Evolutionary conservation across 495 filamentous ascomycete genomes (phyloP).

Genomic region (Aspergillus mulundensis): DNA sequence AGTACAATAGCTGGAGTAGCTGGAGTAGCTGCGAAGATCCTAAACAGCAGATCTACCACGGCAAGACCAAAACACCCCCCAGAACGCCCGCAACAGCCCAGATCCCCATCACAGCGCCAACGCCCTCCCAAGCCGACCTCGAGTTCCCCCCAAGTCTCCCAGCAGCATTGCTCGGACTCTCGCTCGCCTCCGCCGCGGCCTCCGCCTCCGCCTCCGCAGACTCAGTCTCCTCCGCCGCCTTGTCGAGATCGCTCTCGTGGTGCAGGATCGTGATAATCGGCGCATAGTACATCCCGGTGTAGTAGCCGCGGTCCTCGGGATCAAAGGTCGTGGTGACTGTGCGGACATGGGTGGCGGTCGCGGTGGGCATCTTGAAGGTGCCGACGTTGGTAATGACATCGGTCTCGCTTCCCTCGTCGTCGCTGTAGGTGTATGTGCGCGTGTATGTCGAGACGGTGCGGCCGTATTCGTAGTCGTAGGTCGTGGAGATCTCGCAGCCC

Average conservation of each 20-base stretch:
- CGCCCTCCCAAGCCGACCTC: not conserved
- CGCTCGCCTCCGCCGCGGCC: not conserved
- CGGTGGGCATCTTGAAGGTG: not conserved
- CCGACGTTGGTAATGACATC: not conserved
- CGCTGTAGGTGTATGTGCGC: not conserved
- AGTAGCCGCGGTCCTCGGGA: not conserved
- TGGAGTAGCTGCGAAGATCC: too few relatives aligned
- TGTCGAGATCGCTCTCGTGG: not conserved
- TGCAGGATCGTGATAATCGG: slow-evolving; percentile 1
- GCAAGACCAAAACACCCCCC: slow-evolving; percentile 1
- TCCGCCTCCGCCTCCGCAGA: not conserved
- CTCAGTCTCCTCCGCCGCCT: not conserved
- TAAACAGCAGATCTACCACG: not conserved
- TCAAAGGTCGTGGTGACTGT: not conserved
- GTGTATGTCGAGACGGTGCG: not conserved
- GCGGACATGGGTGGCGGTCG: not conserved
- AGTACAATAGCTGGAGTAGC: too few relatives aligned
- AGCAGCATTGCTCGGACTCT: not conserved
- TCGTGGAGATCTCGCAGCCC: not conserved
- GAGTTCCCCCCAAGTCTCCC: not conserved
- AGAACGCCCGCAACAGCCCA: not conserved
- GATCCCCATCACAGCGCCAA: not conserved
- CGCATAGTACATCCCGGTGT: not conserved
- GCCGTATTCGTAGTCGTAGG: slow-evolving; percentile 1
- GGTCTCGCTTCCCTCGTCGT: not conserved